phyloP scores from a whole-genome alignment of 2,329 filamentous ascomycete species.

The Neurospora crassa region DNA sequence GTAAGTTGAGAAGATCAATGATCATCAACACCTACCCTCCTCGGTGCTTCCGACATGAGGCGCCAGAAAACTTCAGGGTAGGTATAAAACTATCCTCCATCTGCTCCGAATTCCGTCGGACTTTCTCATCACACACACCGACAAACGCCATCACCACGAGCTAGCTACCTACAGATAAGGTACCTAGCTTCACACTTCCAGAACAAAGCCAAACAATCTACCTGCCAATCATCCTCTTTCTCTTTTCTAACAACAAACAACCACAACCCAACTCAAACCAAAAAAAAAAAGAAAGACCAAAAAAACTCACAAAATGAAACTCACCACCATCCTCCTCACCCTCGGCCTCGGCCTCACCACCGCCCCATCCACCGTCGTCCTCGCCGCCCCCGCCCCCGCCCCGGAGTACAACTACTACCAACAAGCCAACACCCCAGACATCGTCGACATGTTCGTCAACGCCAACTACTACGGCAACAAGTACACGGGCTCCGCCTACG shows the following conservation, averaged over 20 bases:
- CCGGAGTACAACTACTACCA: no score
- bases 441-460: slow-evolving; percentile 8
- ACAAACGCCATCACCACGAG: not conserved
- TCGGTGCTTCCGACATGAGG: not conserved
- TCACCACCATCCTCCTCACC: not conserved
- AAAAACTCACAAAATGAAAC: not conserved
- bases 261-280: not conserved
- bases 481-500: slow-evolving; percentile 5
- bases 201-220: not conserved
- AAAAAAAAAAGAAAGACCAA: not conserved
- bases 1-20: not conserved
- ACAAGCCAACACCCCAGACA: not conserved
- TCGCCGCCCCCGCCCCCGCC: not conserved
- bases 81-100: not conserved
- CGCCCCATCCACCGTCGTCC: not conserved
- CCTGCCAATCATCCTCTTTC: not conserved
- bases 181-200: not conserved
- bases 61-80: not conserved
- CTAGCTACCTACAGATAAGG: not conserved
- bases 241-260: not conserved
- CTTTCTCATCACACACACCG: not conserved
- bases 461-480: slow-evolving; percentile 4
- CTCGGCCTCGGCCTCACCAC: not conserved
- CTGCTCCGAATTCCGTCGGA: not conserved
- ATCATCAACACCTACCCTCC: not conserved